Conservation (phyloP, 2,329 filamentous ascomycete species). For the Parafenestella ontariensis region DNA sequence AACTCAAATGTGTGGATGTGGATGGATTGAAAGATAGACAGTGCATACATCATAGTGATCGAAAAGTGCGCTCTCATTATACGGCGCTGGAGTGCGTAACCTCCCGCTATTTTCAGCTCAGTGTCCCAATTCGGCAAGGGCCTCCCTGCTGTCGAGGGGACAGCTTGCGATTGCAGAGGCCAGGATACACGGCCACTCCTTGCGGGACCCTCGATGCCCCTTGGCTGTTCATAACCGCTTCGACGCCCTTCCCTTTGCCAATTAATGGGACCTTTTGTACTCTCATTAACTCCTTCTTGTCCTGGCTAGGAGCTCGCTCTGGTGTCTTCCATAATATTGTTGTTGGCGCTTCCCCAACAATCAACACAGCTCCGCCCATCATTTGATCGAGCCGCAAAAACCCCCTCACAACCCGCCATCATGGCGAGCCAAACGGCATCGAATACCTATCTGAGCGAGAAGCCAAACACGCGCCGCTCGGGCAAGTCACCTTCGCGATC, state of each 20-base stretch:
- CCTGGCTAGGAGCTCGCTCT: conserved; percentile 7
- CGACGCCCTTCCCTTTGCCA: conserved; percentile 28
- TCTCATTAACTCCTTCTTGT: conserved; percentile 41
- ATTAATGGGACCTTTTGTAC: conserved; percentile 38
- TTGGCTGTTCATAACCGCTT: conserved; percentile 32
- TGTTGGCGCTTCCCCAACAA: conserved; percentile 16
- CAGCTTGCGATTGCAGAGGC: conserved; percentile 42
- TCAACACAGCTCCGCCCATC: conserved; percentile 22
- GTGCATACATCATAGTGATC: not conserved
- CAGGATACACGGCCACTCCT: conserved; percentile 33
- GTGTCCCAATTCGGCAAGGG: conserved; percentile 30
- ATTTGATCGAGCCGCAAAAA: conserved; percentile 28
- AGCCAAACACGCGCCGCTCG: conserved; percentile 38
- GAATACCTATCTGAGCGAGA: conserved; percentile 42
- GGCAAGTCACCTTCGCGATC: conserved; percentile 47
- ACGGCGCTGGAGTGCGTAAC: not conserved
- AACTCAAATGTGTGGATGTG: too few relatives aligned
- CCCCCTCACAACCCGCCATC: conserved; percentile 34
- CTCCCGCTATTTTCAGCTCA: conserved; percentile 29
- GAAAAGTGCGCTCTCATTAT: not conserved
- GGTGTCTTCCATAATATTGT: conserved; percentile 10
- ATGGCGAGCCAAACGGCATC: conserved; percentile 46
- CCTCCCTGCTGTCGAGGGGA: conserved; percentile 14
- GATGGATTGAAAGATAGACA: not conserved
- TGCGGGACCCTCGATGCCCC: conserved; percentile 26